phyloP scores from a whole-genome alignment of 306 rosid species.

The Rosa chinensis region DNA sequence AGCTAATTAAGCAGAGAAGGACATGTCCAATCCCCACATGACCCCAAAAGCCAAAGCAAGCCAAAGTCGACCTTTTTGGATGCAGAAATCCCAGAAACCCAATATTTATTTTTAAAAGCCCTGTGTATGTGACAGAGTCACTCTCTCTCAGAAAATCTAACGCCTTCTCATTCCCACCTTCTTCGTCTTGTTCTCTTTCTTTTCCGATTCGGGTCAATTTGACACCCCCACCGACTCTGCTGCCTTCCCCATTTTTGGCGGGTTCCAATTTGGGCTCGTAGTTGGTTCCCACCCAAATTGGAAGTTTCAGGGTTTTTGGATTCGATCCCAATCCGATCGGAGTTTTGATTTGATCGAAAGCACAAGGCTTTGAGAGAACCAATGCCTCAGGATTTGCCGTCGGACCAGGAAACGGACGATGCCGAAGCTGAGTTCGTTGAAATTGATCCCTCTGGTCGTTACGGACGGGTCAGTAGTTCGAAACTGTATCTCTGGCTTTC shows the following conservation, averaged over 20 bases:
- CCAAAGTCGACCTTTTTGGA: not conserved
- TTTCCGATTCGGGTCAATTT: not conserved
- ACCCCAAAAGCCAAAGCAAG: not conserved
- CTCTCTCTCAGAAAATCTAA: not conserved
- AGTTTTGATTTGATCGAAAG: conserved; percentile 17
- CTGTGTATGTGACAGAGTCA: not conserved
- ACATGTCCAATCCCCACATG: not conserved
- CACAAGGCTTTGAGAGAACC: not conserved
- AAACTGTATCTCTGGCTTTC: not conserved
- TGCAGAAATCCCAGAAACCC: not conserved
- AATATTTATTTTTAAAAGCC: too few relatives aligned
- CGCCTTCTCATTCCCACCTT: not conserved
- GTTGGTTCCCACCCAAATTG: not conserved
- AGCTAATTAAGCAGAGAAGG: not conserved
- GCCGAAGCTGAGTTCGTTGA: conserved; percentile 71
- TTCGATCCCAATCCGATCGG: conserved; percentile 5
- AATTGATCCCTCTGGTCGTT: conserved; percentile 85
- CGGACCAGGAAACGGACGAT: conserved; percentile 66
- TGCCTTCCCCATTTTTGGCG: not conserved
- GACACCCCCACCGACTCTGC: not conserved
- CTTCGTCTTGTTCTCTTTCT: not conserved
- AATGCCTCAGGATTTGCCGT: conserved; percentile 36
- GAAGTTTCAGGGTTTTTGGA: not conserved
- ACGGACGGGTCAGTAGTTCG: conserved; percentile 73
- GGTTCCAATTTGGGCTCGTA: conserved; percentile 6